phyloP scores from a whole-genome alignment of 164 flowering plant species.

The Tetrastigma voinierianum region DNA sequence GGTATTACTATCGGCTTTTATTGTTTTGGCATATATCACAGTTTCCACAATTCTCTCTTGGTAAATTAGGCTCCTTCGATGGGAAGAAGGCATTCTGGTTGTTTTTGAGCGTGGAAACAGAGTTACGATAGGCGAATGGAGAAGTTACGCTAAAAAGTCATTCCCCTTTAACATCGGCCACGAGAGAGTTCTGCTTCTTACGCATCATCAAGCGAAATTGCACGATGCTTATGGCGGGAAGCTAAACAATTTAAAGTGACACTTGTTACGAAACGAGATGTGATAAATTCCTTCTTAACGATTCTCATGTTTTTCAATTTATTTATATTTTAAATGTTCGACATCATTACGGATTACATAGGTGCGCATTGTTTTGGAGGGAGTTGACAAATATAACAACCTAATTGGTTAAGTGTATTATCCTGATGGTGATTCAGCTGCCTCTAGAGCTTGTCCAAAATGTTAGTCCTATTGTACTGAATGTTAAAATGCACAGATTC shows the following conservation, averaged over 20 bases:
- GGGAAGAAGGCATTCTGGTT: constrained; percentile 60
- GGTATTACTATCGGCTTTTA: no score
- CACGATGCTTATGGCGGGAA: constrained; percentile 81
- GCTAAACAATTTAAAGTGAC: constrained; percentile 93
- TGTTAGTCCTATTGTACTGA: constrained; percentile 11
- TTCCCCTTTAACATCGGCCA: constrained; percentile 80
- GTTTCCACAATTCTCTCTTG: not conserved
- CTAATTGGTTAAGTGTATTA: no score
- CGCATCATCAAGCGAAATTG: constrained; percentile 46
- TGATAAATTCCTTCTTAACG: constrained; percentile 20
- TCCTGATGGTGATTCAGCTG: no score
- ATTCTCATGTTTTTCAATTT: not conserved
- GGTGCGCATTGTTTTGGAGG: constrained; percentile 95
- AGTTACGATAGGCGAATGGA: constrained; percentile 56
- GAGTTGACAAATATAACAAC: no score
- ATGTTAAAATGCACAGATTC: no score
- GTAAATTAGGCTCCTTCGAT: constrained; percentile 70
- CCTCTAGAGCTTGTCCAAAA: no score
- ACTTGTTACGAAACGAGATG: constrained; percentile 81
- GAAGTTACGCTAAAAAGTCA: constrained; percentile 54
- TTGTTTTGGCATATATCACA: no score
- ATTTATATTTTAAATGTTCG: constrained; percentile 13
- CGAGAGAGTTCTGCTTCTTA: constrained; percentile 72
- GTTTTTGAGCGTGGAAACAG: constrained; percentile 39
- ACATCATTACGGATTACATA: constrained; percentile 29